Conservation (phyloP, 495 filamentous ascomycete genomes). For the Cercophora sp. region DNA sequence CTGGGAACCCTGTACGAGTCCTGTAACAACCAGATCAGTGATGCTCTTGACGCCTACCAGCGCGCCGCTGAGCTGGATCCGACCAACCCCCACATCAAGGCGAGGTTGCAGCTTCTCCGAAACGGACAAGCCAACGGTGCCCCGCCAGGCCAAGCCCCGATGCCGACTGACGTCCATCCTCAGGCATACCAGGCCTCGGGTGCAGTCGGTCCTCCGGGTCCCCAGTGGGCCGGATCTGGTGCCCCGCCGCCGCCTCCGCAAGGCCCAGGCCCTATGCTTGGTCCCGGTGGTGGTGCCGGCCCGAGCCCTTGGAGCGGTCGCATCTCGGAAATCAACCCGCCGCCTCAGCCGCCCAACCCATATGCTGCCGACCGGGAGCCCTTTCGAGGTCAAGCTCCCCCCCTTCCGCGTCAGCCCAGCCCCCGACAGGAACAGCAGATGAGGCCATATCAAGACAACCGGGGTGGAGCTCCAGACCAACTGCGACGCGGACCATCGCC, state of each 20-base stretch:
- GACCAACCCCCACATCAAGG: constrained; percentile 91
- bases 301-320: constrained; percentile 70
- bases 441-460: constrained; percentile 70
- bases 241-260: constrained; percentile 53
- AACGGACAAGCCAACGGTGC: constrained; percentile 67
- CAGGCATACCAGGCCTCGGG: constrained; percentile 76
- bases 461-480: constrained; percentile 33
- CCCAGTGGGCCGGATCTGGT: constrained; percentile 78
- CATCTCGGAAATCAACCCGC: constrained; percentile 72
- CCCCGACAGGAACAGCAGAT: constrained; percentile 68
- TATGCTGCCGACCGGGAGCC: constrained; percentile 68
- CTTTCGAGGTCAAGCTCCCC: constrained; percentile 57
- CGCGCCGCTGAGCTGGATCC: constrained; percentile 93
- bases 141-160: constrained; percentile 52
- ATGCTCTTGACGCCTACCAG: constrained; percentile 94
- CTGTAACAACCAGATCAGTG: constrained; percentile 96
- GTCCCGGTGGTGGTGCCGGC: constrained; percentile 61
- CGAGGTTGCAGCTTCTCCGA: constrained; percentile 80
- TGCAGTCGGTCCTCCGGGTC: constrained; percentile 64
- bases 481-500: constrained; percentile 42
- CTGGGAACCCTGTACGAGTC: constrained; percentile 97
- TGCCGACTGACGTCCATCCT: constrained; percentile 57
- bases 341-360: constrained; percentile 67
- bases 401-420: constrained; percentile 62
- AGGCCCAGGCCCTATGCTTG: constrained; percentile 42